Evolutionary conservation across 345 rosid species (phyloP).

Genomic region (Eucalyptus urophylla): DNA sequence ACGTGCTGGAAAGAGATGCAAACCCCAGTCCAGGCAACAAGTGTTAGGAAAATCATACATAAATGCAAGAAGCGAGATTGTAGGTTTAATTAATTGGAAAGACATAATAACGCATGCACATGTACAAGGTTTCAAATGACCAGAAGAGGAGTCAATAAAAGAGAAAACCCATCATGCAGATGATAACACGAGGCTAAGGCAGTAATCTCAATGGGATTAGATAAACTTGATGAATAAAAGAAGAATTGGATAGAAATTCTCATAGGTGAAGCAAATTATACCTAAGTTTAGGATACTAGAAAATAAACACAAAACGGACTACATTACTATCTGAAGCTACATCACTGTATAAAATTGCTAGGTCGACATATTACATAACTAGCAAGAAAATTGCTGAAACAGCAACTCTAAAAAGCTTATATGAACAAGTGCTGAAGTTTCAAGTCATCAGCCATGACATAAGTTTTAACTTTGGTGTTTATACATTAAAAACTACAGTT

Average conservation of each 20-base stretch:
- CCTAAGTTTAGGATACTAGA: neutral
- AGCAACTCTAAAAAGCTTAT: neutral
- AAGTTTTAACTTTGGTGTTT: neutral
- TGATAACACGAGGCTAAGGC: neutral
- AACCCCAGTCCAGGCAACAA: neutral
- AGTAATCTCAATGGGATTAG: neutral
- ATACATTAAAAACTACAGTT: neutral
- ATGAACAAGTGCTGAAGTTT: neutral
- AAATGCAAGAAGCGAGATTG: neutral
- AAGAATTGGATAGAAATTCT: neutral
- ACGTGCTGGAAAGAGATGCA: neutral
- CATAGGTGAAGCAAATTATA: neutral
- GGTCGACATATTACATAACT: neutral
- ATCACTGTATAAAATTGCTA: neutral
- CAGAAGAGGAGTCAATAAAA: neutral
- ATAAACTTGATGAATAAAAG: neutral
- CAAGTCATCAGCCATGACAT: neutral
- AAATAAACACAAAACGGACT: neutral
- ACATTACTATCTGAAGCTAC: neutral
- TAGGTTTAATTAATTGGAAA: neutral
- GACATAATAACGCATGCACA: neutral
- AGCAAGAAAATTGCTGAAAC: neutral
- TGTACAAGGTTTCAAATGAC: neutral
- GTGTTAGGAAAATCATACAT: neutral
- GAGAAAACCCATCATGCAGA: neutral